Conservation (phyloP, 257 asterid species). For the Salvia hispanica region DNA sequence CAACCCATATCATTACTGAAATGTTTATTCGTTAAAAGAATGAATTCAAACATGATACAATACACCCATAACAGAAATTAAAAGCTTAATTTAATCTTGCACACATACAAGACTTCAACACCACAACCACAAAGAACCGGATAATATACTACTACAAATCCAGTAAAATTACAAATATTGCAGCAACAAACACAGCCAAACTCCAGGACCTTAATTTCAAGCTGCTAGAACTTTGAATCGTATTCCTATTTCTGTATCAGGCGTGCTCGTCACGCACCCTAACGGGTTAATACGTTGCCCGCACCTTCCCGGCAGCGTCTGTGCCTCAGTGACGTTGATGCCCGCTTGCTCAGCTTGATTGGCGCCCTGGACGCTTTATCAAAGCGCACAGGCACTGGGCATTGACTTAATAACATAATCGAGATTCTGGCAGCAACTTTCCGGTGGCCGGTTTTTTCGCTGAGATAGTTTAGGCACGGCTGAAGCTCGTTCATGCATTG, state of each 20-base stretch:
- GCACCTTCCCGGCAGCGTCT: conserved; percentile 74
- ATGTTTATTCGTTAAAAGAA: not conserved
- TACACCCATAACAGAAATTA: not conserved
- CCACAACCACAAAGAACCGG: no score
- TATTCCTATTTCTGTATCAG: conserved; percentile 36
- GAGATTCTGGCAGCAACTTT: conserved; percentile 69
- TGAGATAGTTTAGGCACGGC: conserved; percentile 68
- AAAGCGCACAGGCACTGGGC: conserved; percentile 75
- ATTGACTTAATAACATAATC: conserved; percentile 48
- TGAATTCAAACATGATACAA: not conserved
- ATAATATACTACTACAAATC: conserved; percentile 24
- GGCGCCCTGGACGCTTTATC: conserved; percentile 67
- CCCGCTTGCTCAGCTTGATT: conserved; percentile 61
- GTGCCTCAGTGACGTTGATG: conserved; percentile 61
- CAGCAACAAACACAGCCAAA: conserved; percentile 8
- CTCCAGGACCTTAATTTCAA: conserved; percentile 9
- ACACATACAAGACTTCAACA: not conserved
- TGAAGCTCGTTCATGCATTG: conserved; percentile 58
- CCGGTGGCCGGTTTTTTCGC: conserved; percentile 55
- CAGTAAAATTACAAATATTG: conserved; percentile 1
- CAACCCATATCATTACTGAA: no score
- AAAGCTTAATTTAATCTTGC: not conserved
- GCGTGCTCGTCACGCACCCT: conserved; percentile 78
- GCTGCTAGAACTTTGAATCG: conserved; percentile 23
- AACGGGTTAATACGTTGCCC: conserved; percentile 77